These are phyloP conservation scores for Gossypium australe DNA, from an alignment of 345 rosid species.

Conservation along the genomic window DNA sequence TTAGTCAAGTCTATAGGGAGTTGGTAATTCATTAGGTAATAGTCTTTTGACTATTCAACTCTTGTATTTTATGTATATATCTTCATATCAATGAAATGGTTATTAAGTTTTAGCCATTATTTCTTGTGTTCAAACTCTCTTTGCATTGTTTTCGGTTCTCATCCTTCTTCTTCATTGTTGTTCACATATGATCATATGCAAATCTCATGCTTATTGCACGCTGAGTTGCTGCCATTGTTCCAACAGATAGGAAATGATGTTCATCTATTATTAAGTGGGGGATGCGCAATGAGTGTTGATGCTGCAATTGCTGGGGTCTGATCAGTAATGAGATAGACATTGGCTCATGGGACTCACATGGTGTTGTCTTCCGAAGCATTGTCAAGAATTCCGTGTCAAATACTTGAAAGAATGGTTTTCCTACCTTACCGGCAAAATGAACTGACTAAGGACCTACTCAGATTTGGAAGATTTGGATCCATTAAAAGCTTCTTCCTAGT, in stretches of 20 bases:
- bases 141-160: no score
- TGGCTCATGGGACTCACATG: not conserved
- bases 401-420: not conserved
- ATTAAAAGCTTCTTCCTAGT: not conserved
- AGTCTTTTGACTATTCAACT: no score
- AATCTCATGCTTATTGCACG: no score
- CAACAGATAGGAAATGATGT: not conserved
- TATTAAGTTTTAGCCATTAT: no score
- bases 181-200: no score
- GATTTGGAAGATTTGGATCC: not conserved
- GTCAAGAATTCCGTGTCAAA: not conserved
- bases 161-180: no score
- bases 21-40: no score
- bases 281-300: not conserved
- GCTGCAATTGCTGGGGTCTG: not conserved
- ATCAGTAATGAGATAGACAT: not conserved
- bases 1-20: no score
- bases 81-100: no score
- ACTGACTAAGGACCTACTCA: not conserved
- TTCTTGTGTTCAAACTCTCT: no score
- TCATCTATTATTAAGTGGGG: not conserved
- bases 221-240: no score
- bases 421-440: not conserved
- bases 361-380: not conserved
- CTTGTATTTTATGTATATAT: no score